Percentiles rank a stretch among this genome's conserved stretches.
Evolutionary conservation across 345 rosid species (phyloP).

Genomic region (Reutealis trisperma): DNA sequence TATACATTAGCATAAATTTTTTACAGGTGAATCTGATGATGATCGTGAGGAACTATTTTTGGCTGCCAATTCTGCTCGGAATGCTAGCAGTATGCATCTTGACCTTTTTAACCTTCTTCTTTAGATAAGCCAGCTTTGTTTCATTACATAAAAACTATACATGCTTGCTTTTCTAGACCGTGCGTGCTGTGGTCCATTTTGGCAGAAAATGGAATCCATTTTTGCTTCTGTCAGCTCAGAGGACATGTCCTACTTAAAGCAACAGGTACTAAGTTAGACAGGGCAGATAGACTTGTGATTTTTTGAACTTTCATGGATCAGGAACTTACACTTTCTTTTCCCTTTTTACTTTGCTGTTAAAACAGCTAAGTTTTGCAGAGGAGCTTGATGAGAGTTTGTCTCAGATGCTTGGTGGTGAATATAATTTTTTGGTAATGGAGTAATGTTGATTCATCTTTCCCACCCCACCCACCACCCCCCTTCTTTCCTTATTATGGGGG

Average conservation of each 20-base stretch:
- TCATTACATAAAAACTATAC: slow-evolving; percentile 5
- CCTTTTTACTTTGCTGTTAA: slow-evolving; percentile 21
- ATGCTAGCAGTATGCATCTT: slow-evolving; percentile 59
- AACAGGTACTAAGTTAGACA: slow-evolving; percentile 58
- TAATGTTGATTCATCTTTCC: slow-evolving; percentile 10
- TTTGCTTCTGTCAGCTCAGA: slow-evolving; percentile 65
- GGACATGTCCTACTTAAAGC: slow-evolving; percentile 65
- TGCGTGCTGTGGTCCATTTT: slow-evolving; percentile 71
- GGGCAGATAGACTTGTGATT: slow-evolving; percentile 15
- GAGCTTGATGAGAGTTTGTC: slow-evolving; percentile 72
- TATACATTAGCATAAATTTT: slow-evolving; percentile 12
- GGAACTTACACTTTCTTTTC: slow-evolving; percentile 21
- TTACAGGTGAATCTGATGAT: slow-evolving; percentile 85
- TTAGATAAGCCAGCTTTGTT: background rate
- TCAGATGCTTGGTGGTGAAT: slow-evolving; percentile 54
- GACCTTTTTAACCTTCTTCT: slow-evolving; percentile 9
- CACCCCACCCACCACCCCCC: too few relatives aligned
- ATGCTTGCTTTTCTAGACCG: slow-evolving; percentile 48
- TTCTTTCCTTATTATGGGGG: background rate
- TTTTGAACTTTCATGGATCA: slow-evolving; percentile 2
- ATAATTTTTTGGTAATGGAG: slow-evolving; percentile 50
- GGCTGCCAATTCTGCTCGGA: slow-evolving; percentile 80
- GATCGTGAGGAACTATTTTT: slow-evolving; percentile 80
- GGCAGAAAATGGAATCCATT: slow-evolving; percentile 84
- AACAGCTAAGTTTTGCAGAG: slow-evolving; percentile 66